Evolutionary conservation across 192 early-diverging fungal genomes (phyloP).

Genomic region (Chytriomyces hyalinus): DNA sequence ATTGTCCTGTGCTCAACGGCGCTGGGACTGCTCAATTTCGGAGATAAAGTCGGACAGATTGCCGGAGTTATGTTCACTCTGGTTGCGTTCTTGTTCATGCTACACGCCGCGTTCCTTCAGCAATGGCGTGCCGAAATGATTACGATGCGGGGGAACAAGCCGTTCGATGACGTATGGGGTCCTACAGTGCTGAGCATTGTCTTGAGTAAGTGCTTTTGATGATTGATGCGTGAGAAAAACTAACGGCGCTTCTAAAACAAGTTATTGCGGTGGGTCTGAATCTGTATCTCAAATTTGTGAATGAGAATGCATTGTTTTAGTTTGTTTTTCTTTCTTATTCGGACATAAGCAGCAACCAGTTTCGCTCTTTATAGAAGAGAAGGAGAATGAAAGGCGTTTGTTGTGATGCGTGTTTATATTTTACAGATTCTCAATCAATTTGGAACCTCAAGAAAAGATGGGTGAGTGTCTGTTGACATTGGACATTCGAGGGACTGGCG

Average conservation of each 20-base stretch:
- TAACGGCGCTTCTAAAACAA: background rate
- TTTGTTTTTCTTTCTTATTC: background rate
- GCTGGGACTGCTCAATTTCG: slow-evolving; percentile 78
- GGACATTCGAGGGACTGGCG: no score
- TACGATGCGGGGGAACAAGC: slow-evolving; percentile 57
- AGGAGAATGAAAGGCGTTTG: no score
- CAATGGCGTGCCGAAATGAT: slow-evolving; percentile 74
- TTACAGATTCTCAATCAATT: no score
- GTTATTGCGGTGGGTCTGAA: slow-evolving; percentile 45
- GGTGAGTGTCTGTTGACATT: no score
- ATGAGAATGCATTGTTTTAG: slow-evolving; percentile 11
- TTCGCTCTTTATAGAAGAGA: no score
- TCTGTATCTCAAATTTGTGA: slow-evolving; percentile 49
- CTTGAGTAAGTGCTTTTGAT: slow-evolving; percentile 40
- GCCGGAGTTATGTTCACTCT: slow-evolving; percentile 76
- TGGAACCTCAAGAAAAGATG: no score
- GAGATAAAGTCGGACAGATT: slow-evolving; percentile 68
- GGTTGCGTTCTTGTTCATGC: slow-evolving; percentile 72
- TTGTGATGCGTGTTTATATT: no score
- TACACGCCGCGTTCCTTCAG: slow-evolving; percentile 61
- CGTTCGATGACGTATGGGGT: slow-evolving; percentile 71
- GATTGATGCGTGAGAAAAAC: background rate
- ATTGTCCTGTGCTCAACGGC: slow-evolving; percentile 72
- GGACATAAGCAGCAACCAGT: background rate
- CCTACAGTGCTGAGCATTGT: slow-evolving; percentile 76